phyloP scores from a whole-genome alignment of 1,284 basidiomycete genomes.

The Ceratobasidium sp. region DNA sequence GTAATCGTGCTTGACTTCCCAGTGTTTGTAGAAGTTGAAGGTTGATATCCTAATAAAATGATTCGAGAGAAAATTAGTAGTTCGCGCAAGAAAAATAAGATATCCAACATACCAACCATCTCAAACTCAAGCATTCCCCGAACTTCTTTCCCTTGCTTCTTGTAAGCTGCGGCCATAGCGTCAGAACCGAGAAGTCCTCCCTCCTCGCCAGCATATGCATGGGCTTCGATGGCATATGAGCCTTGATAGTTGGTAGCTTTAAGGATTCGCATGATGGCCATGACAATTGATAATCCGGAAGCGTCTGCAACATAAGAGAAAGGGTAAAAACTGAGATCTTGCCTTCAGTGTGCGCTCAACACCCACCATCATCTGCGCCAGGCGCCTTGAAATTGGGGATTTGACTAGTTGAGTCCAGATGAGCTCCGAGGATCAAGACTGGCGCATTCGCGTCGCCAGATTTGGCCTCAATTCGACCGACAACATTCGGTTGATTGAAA shows the following conservation, averaged over 20 bases:
- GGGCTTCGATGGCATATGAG: constrained; percentile 73
- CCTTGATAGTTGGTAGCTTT: constrained; percentile 69
- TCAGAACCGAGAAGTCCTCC: constrained; percentile 45
- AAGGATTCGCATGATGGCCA: constrained; percentile 73
- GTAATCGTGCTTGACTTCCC: constrained; percentile 45
- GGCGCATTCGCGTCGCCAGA: constrained; percentile 60
- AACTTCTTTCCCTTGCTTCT: constrained; percentile 24
- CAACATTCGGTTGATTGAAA: constrained; percentile 69
- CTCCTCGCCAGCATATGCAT: constrained; percentile 60
- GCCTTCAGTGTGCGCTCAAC: not conserved
- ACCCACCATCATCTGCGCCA: constrained; percentile 64
- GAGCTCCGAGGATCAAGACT: constrained; percentile 72
- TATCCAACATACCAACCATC: constrained; percentile 41
- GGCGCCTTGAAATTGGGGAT: constrained; percentile 57
- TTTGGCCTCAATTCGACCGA: constrained; percentile 64
- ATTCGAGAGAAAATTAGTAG: no score
- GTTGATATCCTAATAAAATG: constrained; percentile 30
- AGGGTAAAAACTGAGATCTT: not conserved
- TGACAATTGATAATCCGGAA: constrained; percentile 74
- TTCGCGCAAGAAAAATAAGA: not conserved
- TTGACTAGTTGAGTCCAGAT: constrained; percentile 60
- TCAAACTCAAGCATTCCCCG: constrained; percentile 46
- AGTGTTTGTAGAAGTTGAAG: constrained; percentile 27
- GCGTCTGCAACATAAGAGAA: constrained; percentile 66
- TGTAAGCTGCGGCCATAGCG: constrained; percentile 35